These are phyloP conservation scores for Aspergillus tubingensis DNA, from an alignment of 2,329 filamentous ascomycete species.

Conservation along the genomic window DNA sequence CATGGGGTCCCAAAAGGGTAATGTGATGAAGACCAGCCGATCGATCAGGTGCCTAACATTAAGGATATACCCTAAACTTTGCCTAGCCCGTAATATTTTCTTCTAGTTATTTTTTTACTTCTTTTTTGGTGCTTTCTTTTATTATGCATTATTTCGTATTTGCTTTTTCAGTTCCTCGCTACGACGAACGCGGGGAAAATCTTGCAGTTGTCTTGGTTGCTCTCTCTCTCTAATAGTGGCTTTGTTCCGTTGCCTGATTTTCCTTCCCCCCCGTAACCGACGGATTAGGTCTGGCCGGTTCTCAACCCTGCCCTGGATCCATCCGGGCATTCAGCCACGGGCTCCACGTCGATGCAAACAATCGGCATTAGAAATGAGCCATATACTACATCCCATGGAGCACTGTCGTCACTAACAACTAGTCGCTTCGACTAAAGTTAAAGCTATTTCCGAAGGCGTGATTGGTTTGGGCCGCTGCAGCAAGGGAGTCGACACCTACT, in stretches of 20 bases:
- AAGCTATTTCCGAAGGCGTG: constrained; percentile 3
- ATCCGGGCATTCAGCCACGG: neutral
- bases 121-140: neutral
- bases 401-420: neutral
- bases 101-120: neutral
- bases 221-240: too few relatives aligned
- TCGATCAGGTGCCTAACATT: constrained; percentile 8
- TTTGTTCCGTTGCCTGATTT: constrained; percentile 1
- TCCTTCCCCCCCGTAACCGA: neutral
- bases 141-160: neutral
- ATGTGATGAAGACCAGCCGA: constrained; percentile 7
- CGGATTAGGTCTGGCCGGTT: neutral
- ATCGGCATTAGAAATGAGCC: neutral
- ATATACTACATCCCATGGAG: neutral
- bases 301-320: neutral
- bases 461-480: constrained; percentile 6
- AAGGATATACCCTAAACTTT: constrained; percentile 1
- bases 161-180: neutral
- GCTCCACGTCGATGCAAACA: constrained; percentile 1
- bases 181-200: neutral
- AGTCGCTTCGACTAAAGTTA: constrained; percentile 3
- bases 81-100: neutral
- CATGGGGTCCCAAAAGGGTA: constrained; percentile 6
- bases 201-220: neutral
- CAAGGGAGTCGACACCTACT: constrained; percentile 5